A percentile compares a stretch with the other conserved stretches of the same genome.
Conservation (phyloP, 2,329 filamentous ascomycete species). For the Corynespora cassiicola region DNA sequence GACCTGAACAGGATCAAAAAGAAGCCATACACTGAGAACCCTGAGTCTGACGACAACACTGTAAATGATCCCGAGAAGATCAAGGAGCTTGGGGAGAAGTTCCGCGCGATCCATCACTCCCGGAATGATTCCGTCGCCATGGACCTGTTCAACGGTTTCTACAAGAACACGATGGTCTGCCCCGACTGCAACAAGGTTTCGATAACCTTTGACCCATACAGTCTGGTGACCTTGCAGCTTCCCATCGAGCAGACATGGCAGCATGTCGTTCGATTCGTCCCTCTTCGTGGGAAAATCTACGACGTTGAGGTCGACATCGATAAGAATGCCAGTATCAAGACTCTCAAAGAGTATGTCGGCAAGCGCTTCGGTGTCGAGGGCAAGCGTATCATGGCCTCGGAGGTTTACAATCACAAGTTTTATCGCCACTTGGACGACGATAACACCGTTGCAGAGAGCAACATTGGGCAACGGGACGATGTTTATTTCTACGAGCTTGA, state of each 20-base stretch:
- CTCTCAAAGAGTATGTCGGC: constrained; percentile 69
- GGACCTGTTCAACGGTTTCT: constrained; percentile 95
- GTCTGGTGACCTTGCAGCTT: constrained; percentile 87
- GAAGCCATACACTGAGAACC: constrained; percentile 97
- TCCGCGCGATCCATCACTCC: constrained; percentile 89
- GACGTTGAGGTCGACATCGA: constrained; percentile 80
- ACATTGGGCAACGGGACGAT: constrained; percentile 68
- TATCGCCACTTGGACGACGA: constrained; percentile 83
- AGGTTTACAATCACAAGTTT: constrained; percentile 83
- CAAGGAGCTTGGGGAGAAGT: constrained; percentile 81
- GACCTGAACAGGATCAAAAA: constrained; percentile 92
- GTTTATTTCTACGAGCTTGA: constrained; percentile 81
- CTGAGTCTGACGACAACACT: constrained; percentile 96
- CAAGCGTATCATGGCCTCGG: constrained; percentile 76
- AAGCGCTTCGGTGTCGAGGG: constrained; percentile 60
- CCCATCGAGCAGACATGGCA: constrained; percentile 86
- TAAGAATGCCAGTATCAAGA: constrained; percentile 73
- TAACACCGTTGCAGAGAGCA: constrained; percentile 69
- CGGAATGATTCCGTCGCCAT: constrained; percentile 95
- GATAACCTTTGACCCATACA: constrained; percentile 98
- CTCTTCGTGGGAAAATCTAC: constrained; percentile 74
- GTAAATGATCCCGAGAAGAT: constrained; percentile 82
- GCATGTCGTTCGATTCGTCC: constrained; percentile 77
- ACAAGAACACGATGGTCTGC: constrained; percentile 96
- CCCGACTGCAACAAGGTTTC: constrained; percentile 92